A percentile compares a stretch with the other conserved stretches of the same genome.
Conservation (phyloP, 495 filamentous ascomycete species). For the Penicillium lagena region DNA sequence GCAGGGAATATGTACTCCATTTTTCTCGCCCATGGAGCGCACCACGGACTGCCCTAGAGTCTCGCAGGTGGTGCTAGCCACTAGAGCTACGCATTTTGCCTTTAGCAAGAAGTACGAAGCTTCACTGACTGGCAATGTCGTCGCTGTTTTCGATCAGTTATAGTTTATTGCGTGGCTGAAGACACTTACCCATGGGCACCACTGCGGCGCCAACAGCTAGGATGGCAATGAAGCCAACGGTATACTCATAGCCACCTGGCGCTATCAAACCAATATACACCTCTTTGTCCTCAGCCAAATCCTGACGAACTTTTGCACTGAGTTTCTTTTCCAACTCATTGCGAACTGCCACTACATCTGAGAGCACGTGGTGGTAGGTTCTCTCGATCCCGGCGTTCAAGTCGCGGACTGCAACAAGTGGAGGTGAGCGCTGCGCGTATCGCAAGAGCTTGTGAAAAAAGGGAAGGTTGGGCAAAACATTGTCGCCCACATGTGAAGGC, state of each 20-base stretch:
- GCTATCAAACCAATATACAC: slow-evolving; percentile 41
- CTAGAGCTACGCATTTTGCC: slow-evolving; percentile 16
- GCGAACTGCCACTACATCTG: slow-evolving; percentile 15
- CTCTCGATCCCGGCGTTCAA: slow-evolving; percentile 21
- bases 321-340: slow-evolving; percentile 7
- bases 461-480: slow-evolving; percentile 16
- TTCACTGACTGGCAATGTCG: slow-evolving; percentile 29
- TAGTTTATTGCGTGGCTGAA: neutral
- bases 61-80: slow-evolving; percentile 10
- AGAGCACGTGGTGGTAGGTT: slow-evolving; percentile 18
- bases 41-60: slow-evolving; percentile 10
- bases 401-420: slow-evolving; percentile 18
- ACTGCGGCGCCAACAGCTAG: slow-evolving; percentile 38
- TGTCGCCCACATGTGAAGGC: slow-evolving; percentile 17
- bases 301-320: slow-evolving; percentile 2
- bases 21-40: slow-evolving; percentile 8
- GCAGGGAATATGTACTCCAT: slow-evolving; percentile 11
- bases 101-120: slow-evolving; percentile 37
- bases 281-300: slow-evolving; percentile 28
- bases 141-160: slow-evolving; percentile 7
- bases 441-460: slow-evolving; percentile 24
- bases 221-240: slow-evolving; percentile 37
- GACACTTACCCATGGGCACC: slow-evolving; percentile 21
- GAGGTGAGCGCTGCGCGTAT: slow-evolving; percentile 15
- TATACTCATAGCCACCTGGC: slow-evolving; percentile 42